These are phyloP conservation scores for Ustilago shanxiensis DNA, from an alignment of 1,284 basidiomycete genomes.

Conservation along the genomic window DNA sequence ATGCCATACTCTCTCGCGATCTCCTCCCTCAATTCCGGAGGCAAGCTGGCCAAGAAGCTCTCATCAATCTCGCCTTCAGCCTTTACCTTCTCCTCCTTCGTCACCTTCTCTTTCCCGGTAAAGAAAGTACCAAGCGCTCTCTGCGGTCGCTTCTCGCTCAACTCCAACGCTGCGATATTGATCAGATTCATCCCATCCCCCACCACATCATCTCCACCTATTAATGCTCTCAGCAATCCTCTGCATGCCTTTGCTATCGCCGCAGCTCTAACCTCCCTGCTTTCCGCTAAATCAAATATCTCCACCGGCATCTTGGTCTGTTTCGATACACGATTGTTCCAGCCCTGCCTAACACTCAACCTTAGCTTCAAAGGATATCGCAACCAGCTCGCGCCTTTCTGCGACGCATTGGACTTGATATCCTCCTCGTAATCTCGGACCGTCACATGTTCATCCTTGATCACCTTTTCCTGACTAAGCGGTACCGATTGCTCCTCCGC, in stretches of 20 bases:
- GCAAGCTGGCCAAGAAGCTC: constrained; percentile 40
- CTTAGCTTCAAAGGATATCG: constrained; percentile 59
- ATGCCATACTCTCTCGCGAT: constrained; percentile 54
- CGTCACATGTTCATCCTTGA: constrained; percentile 26
- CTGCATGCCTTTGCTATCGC: constrained; percentile 42
- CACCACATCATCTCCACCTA: constrained; percentile 48
- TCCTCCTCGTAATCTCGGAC: constrained; percentile 40
- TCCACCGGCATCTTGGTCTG: constrained; percentile 61
- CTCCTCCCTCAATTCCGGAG: constrained; percentile 51
- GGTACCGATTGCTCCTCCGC: constrained; percentile 6
- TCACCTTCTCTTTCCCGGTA: background rate
- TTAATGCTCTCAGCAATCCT: constrained; percentile 34
- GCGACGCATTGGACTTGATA: background rate
- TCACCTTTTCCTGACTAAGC: constrained; percentile 30
- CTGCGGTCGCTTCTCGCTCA: constrained; percentile 44
- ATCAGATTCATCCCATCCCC: constrained; percentile 57
- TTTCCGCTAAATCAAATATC: constrained; percentile 49
- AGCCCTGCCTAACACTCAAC: constrained; percentile 51
- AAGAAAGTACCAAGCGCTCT: constrained; percentile 51
- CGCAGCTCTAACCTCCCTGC: constrained; percentile 20
- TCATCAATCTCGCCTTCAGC: constrained; percentile 32
- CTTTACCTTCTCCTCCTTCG: background rate
- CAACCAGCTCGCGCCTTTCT: constrained; percentile 34
- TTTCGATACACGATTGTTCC: constrained; percentile 52
- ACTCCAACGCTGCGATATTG: constrained; percentile 62